These are phyloP conservation scores for Xylaria cubensis DNA, from an alignment of 495 filamentous ascomycete genomes.

Conservation along the genomic window DNA sequence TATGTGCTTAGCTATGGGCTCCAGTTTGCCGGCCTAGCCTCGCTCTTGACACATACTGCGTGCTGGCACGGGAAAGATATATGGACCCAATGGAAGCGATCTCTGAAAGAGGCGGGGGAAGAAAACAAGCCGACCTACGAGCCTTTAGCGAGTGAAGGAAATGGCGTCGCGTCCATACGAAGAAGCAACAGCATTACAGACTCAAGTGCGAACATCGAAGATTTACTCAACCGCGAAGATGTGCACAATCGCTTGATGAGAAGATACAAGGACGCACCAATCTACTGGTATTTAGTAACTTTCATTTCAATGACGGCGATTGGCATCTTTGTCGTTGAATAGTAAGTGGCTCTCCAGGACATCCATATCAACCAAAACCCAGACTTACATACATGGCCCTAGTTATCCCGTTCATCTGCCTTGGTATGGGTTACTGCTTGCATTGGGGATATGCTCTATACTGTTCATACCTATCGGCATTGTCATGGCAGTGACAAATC, in stretches of 20 bases:
- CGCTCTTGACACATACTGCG: constrained; percentile 71
- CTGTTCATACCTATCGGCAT: constrained; percentile 83
- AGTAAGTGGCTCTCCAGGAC: constrained; percentile 49
- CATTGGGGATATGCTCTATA: constrained; percentile 72
- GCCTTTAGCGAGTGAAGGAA: constrained; percentile 43
- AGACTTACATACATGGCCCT: constrained; percentile 19
- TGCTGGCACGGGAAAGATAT: constrained; percentile 81
- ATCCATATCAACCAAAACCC: background rate
- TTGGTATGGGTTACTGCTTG: constrained; percentile 80
- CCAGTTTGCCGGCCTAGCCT: constrained; percentile 78
- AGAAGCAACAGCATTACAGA: constrained; percentile 32
- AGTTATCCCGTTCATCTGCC: constrained; percentile 77
- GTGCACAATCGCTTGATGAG: constrained; percentile 81
- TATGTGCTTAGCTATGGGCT: constrained; percentile 81
- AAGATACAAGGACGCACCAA: constrained; percentile 75
- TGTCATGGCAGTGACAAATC: constrained; percentile 86
- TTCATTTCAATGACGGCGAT: constrained; percentile 73
- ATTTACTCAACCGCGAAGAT: constrained; percentile 70
- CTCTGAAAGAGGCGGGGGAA: constrained; percentile 53
- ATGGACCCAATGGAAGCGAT: constrained; percentile 68
- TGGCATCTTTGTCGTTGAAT: constrained; percentile 84
- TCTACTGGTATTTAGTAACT: constrained; percentile 76
- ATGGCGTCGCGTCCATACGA: constrained; percentile 28
- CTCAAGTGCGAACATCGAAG: constrained; percentile 55
- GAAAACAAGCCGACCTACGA: constrained; percentile 54